Evolutionary conservation across 768 basidiomycete species (phyloP).

Genomic region (Xanthoconium stramineum): DNA sequence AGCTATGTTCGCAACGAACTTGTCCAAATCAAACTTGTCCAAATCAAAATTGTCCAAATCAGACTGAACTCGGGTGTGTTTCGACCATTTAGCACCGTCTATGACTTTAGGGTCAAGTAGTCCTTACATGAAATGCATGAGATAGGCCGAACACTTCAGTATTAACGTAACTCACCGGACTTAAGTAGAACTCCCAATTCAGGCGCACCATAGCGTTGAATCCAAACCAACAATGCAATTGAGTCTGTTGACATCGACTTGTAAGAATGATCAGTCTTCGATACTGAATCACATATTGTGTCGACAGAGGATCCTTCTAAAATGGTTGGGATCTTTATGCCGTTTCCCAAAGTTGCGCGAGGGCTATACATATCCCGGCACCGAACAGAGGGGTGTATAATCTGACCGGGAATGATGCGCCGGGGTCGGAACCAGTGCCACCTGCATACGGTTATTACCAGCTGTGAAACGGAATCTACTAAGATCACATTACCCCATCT

Average conservation of each 20-base stretch:
- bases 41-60: not conserved
- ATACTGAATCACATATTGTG: not conserved
- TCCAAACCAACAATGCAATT: not conserved
- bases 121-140: not conserved
- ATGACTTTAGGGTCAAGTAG: not conserved
- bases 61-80: not conserved
- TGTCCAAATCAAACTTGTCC: not conserved
- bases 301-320: not conserved
- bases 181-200: not conserved
- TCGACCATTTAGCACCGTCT: not conserved
- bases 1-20: not conserved
- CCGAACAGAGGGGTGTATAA: not conserved
- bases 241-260: too few relatives aligned
- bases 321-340: not conserved
- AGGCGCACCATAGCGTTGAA: not conserved
- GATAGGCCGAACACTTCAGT: not conserved
- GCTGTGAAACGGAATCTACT: not conserved
- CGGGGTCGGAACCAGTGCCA: constrained; percentile 1
- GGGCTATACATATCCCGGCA: not conserved
- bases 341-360: not conserved
- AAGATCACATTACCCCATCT: not conserved
- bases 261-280: not conserved
- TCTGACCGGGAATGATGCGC: not conserved
- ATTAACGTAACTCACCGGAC: not conserved
- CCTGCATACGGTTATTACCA: not conserved